phyloP scores from a whole-genome alignment of 176 grass and related monocot species.

The Oryza meyeriana region DNA sequence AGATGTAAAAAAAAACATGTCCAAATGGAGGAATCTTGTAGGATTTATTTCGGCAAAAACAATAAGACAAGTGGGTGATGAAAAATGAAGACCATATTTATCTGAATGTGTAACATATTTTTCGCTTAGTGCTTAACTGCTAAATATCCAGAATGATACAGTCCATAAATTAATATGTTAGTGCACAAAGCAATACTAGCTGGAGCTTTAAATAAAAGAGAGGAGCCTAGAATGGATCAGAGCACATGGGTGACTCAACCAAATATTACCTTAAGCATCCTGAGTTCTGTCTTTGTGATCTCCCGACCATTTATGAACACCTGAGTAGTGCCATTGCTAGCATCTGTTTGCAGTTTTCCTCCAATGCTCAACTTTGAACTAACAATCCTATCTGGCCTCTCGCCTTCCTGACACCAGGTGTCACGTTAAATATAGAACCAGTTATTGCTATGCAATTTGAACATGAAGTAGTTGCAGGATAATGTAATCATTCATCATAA shows the following conservation, averaged over 20 bases:
- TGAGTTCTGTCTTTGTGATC: conserved; percentile 63
- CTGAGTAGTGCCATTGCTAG: conserved; percentile 68
- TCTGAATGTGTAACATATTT: neutral
- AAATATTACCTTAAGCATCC: conserved; percentile 54
- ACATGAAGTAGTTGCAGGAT: neutral
- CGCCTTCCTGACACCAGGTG: conserved; percentile 44
- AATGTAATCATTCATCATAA: neutral
- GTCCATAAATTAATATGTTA: neutral
- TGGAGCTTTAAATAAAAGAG: neutral
- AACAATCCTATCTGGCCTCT: conserved; percentile 60
- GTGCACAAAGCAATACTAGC: neutral
- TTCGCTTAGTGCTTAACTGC: neutral
- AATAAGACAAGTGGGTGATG: neutral
- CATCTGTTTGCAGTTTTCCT: conserved; percentile 51
- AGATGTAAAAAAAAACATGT: too few species aligned
- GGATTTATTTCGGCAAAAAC: neutral
- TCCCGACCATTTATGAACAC: conserved; percentile 75
- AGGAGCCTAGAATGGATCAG: neutral
- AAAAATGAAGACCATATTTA: neutral
- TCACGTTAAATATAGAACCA: neutral
- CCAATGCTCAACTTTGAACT: conserved; percentile 68
- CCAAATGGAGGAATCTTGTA: neutral
- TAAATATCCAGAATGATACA: neutral
- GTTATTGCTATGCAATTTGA: neutral
- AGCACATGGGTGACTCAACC: neutral